A percentile compares a stretch with the other conserved stretches of the same genome.
phyloP scores from a whole-genome alignment of 495 filamentous ascomycete species.

The Saxophila tyrrhenica region DNA sequence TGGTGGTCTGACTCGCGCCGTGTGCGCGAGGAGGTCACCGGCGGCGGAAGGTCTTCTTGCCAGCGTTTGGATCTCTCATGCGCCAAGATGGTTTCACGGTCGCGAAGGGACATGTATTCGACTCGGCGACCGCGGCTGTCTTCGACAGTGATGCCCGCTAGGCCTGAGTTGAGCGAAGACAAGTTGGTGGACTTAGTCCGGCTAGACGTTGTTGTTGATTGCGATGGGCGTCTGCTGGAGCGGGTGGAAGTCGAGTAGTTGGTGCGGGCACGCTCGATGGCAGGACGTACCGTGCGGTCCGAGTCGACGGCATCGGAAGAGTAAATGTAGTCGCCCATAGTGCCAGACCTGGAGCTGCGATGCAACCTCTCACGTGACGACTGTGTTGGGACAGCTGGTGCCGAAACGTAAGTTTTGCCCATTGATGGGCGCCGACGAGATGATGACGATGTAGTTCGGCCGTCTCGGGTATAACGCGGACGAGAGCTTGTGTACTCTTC shows the following conservation, averaged over 20 bases:
- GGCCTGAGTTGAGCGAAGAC: slow-evolving; percentile 9
- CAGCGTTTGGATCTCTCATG: not conserved
- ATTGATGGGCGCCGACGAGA: slow-evolving; percentile 8
- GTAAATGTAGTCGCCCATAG: slow-evolving; percentile 4
- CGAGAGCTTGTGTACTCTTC: slow-evolving; percentile 1
- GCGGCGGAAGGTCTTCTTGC: too few species aligned
- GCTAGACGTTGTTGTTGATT: slow-evolving; percentile 14
- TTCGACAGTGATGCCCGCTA: slow-evolving; percentile 5
- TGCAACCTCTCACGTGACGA: not conserved
- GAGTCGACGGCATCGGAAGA: slow-evolving; percentile 14
- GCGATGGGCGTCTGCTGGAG: slow-evolving; percentile 12
- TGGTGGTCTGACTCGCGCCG: not conserved
- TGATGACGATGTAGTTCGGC: slow-evolving; percentile 7
- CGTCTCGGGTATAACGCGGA: not conserved
- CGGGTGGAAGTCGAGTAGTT: slow-evolving; percentile 6
- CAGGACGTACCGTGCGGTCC: slow-evolving; percentile 5
- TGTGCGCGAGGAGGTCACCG: slow-evolving; percentile 2
- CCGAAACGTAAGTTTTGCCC: not conserved
- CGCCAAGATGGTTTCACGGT: slow-evolving; percentile 2
- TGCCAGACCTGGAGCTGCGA: slow-evolving; percentile 3
- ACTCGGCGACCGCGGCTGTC: not conserved
- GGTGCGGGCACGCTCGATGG: slow-evolving; percentile 1
- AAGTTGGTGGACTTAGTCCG: slow-evolving; percentile 13
- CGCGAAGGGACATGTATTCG: slow-evolving; percentile 9
- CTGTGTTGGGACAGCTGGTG: slow-evolving; percentile 3